A percentile compares a stretch with the other conserved stretches of the same genome.
phyloP scores from a whole-genome alignment of 2,329 filamentous ascomycete genomes.

The Aciculosporium take region DNA sequence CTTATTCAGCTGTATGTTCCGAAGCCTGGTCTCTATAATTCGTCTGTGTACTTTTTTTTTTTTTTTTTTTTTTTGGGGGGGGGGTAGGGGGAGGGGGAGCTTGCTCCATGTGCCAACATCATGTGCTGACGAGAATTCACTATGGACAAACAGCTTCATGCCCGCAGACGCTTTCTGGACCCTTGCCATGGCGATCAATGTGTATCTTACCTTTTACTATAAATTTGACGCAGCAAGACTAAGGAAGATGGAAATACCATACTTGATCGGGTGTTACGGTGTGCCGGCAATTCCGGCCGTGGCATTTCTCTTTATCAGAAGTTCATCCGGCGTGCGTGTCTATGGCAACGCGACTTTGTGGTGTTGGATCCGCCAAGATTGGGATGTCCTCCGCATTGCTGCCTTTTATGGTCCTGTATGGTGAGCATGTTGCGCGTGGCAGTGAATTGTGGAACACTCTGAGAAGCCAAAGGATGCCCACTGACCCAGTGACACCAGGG shows the following conservation, averaged over 20 bases:
- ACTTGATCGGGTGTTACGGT: constrained; percentile 57
- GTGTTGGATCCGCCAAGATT: constrained; percentile 61
- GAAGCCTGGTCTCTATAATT: neutral
- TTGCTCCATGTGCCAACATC: neutral
- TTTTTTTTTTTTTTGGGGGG: no score
- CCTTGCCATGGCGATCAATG: constrained; percentile 70
- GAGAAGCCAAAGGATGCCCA: neutral
- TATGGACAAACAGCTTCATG: constrained; percentile 49
- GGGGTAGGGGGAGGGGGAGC: no score
- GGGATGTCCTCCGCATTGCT: constrained; percentile 58
- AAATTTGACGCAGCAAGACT: constrained; percentile 54
- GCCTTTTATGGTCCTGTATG: constrained; percentile 63
- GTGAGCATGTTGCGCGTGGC: constrained; percentile 20
- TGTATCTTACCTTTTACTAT: constrained; percentile 67
- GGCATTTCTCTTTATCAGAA: constrained; percentile 49
- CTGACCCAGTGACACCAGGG: constrained; percentile 24
- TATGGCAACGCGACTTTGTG: constrained; percentile 66
- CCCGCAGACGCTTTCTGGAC: constrained; percentile 65
- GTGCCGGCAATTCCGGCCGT: constrained; percentile 56
- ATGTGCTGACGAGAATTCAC: constrained; percentile 8
- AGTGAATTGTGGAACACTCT: no score
- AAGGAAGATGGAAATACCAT: constrained; percentile 54
- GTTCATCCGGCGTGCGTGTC: constrained; percentile 36
- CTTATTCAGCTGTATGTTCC: constrained; percentile 63
- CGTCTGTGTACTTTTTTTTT: neutral